Base-by-base conservation (phyloP, 2,329 filamentous ascomycete genomes). In the Botrytis hyacinthi region DNA sequence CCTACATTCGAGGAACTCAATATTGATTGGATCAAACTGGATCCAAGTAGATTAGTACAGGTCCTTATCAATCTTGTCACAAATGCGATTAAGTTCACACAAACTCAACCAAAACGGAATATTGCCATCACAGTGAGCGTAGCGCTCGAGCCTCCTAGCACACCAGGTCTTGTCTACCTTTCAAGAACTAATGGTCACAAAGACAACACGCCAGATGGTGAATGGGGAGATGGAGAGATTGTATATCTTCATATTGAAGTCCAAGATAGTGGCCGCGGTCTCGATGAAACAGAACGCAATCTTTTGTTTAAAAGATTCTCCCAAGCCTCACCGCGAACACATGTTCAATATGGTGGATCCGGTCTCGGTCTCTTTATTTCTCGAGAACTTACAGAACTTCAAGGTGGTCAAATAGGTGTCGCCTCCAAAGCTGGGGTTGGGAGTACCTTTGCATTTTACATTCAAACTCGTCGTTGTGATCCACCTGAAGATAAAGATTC, bases 51-150 rank as follows among this genome's bases (percentile, higher is more conserved):
- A 37, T 89, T 95, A 68, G 87, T 92, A 70, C 93, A 95, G 81
- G 91, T 95, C 0, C 84, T 95, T 5, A 94, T 95, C 80, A 95
- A 95, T 78, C 85, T 95, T 1, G 87, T 93, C 14, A 93, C 92
- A 12, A 95, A 95, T 78, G 92, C 92, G 0, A 90, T 95, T 81
- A 95, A 95, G 78, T 95, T 95, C 79, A 95, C 93, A 1, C 89
- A 89, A 51, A 86, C 86, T 0, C 88, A 90, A 29, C 85, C 85
- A 26, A 87, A 84, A 20, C 87, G 90, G 12, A 87, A 88, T 60
- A 86, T 89, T 48, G 82, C 82, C 1, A 83, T 89, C 3, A 82
- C 81, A 20, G 42, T 78, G 46, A 73, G 74, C 70, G 74, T 76
- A n/a, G 74, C 74, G 12, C 63, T 72, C 4, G 73, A 74, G 40